Evolutionary conservation across 331 rosid genomes (phyloP), one percentile per base, ranked within the genome.

Genomic region (Quercus phellos): DNA sequence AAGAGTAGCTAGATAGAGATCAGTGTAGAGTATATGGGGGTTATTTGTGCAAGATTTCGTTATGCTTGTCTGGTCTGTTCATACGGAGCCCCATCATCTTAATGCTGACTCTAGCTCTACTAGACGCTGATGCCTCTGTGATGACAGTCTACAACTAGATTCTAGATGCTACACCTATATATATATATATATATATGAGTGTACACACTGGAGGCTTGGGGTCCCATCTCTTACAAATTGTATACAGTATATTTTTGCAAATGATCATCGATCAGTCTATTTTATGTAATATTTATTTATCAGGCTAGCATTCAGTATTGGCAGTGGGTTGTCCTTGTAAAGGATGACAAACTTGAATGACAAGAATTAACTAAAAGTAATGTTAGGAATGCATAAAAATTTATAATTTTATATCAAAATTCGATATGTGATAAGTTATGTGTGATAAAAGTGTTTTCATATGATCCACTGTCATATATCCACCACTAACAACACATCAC

Each of bases 391-490:
- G 3, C 0, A 35, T 35, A 35, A 35, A 35, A 35, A 35, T 35
- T 35, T 0, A 35, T 0, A 6, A 6, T 1, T 35, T 35, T 35
- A 2, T 35, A 0, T 5, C 38, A 34, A 0, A 1, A 34, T 2
- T 34, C 0, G 0, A 0, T 1, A 34, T 1, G 7, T 5, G 8
- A 1, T 0, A 4, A 30, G 34, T 32, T 32, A 3, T 32, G 34
- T 4, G 34, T 0, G 1, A 7, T 35, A 0, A 35, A 35, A 35
- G 0, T 35, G 0, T 35, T 0, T 0, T 34, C 0, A 34, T 2
- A 5, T 35, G 1, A 0, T 0, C 0, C 3, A 38, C 0, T 0
- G 0, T 38, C 0, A 2, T 0, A 8, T 0, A 0, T 38, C 0
- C 2, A 7, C 0, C 1, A 0, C 3, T 38, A 0, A 8, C 1